A percentile compares a stretch with the other conserved stretches of the same genome.
phyloP scores from a whole-genome alignment of 768 basidiomycete genomes.

The Termitomyces sp. region DNA sequence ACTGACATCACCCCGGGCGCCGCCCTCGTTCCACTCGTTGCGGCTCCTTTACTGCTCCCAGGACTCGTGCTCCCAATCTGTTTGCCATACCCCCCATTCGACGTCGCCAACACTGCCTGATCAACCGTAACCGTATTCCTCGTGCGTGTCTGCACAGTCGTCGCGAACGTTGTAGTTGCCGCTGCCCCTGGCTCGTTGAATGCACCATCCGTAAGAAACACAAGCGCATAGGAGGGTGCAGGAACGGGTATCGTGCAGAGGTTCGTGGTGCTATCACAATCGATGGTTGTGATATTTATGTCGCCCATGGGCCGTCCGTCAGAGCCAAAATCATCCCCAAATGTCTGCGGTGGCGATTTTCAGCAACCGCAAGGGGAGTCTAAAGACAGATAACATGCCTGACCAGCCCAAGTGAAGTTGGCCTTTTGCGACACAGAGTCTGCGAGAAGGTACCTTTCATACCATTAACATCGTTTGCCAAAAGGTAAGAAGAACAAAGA shows the following conservation, averaged over 20 bases:
- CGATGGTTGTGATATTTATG: slow-evolving; percentile 50
- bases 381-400: slow-evolving; percentile 29
- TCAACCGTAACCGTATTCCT: slow-evolving; percentile 55
- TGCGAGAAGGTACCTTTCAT: slow-evolving; percentile 50
- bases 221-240: slow-evolving; percentile 68
- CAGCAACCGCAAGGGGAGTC: background rate
- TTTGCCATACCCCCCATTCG: slow-evolving; percentile 51
- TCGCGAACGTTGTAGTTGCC: slow-evolving; percentile 34
- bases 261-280: slow-evolving; percentile 50
- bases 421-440: slow-evolving; percentile 49
- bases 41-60: slow-evolving; percentile 26
- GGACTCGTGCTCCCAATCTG: slow-evolving; percentile 39
- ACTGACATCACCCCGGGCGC: slow-evolving; percentile 3
- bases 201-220: slow-evolving; percentile 55
- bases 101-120: slow-evolving; percentile 54
- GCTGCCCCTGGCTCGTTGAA: slow-evolving; percentile 31
- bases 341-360: slow-evolving; percentile 39
- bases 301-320: slow-evolving; percentile 63
- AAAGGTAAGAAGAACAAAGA: background rate
- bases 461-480: slow-evolving; percentile 6
- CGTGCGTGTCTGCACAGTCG: slow-evolving; percentile 49
- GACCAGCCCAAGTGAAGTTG: slow-evolving; percentile 63
- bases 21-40: background rate
- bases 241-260: slow-evolving; percentile 62
- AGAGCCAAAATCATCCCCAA: slow-evolving; percentile 55